Percentiles rank a stretch among this genome's conserved stretches.
phyloP scores from a whole-genome alignment of 2,329 filamentous ascomycete species.

The Fusarium sarcochroum region DNA sequence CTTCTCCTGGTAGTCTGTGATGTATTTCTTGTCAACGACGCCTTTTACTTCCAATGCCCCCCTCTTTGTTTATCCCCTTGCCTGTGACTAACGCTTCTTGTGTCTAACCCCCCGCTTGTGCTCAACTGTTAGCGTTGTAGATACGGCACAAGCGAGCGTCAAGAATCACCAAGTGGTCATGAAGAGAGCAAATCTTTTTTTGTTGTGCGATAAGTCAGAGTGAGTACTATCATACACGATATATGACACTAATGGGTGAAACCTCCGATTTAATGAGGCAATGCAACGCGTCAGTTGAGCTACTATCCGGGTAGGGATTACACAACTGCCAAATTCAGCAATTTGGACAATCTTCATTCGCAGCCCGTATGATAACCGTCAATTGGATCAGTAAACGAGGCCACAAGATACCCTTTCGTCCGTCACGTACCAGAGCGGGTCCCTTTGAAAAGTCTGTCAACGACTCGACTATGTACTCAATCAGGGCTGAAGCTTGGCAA shows the following conservation, averaged over 20 bases:
- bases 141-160: constrained; percentile 24
- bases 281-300: constrained; percentile 1
- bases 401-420: neutral
- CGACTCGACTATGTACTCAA: constrained; percentile 5
- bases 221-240: constrained; percentile 1
- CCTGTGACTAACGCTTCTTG: constrained; percentile 22
- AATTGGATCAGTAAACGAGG: neutral
- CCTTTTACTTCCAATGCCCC: constrained; percentile 17
- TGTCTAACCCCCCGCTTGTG: constrained; percentile 11
- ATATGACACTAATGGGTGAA: constrained; percentile 13
- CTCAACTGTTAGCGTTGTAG: constrained; percentile 25
- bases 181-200: neutral
- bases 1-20: constrained; percentile 14
- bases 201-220: constrained; percentile 7
- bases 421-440: neutral
- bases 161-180: constrained; percentile 18
- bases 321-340: neutral
- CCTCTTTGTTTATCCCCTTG: constrained; percentile 16
- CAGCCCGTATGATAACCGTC: neutral
- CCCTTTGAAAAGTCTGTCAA: neutral
- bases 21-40: constrained; percentile 27
- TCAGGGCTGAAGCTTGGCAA: constrained; percentile 20
- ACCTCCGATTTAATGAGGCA: neutral
- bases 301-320: neutral
- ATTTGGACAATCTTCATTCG: constrained; percentile 12